Percentiles rank a stretch among this genome's conserved stretches.
These are phyloP conservation scores for Chrysochromulina tobinii DNA, from an alignment of 78 protist species.

Conservation along the genomic window DNA sequence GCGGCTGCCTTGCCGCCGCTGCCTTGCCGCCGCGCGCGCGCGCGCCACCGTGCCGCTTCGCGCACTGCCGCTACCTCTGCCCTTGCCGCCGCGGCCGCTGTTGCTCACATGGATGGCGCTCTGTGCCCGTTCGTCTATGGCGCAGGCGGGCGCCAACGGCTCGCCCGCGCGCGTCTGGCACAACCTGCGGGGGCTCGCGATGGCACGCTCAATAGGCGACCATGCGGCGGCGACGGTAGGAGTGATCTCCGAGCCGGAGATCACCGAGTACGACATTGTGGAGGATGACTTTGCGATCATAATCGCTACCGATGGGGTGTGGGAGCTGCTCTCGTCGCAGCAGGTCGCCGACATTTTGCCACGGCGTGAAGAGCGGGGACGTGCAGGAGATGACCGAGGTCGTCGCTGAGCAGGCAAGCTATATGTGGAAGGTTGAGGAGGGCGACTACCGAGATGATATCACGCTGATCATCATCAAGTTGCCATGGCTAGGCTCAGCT, in stretches of 20 bases:
- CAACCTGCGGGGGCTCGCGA: slow-evolving; percentile 19
- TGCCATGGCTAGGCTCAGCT: not conserved
- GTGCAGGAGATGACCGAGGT: not conserved
- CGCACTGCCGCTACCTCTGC: too few relatives aligned
- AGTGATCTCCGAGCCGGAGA: slow-evolving; percentile 18
- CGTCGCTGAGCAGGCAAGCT: not conserved
- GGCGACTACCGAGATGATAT: slow-evolving; percentile 29
- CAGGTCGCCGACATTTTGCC: not conserved
- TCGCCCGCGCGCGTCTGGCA: slow-evolving; percentile 32
- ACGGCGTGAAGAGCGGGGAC: not conserved
- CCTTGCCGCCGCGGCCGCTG: too few relatives aligned
- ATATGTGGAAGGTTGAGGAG: slow-evolving; percentile 19
- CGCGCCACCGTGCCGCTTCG: too few relatives aligned
- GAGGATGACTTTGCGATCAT: not conserved
- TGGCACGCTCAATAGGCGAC: slow-evolving; percentile 28
- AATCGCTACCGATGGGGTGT: slow-evolving; percentile 9
- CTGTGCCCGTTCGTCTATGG: too few relatives aligned
- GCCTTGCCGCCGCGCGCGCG: too few relatives aligned
- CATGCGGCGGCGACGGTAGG: slow-evolving; percentile 16
- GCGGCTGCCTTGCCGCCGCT: too few relatives aligned
- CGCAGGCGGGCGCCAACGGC: slow-evolving; percentile 14
- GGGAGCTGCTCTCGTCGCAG: not conserved
- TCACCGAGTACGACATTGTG: not conserved
- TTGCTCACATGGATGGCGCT: too few relatives aligned
- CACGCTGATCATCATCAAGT: not conserved